Conservation (phyloP, 805 yeast species). For the Starmerella floris region DNA sequence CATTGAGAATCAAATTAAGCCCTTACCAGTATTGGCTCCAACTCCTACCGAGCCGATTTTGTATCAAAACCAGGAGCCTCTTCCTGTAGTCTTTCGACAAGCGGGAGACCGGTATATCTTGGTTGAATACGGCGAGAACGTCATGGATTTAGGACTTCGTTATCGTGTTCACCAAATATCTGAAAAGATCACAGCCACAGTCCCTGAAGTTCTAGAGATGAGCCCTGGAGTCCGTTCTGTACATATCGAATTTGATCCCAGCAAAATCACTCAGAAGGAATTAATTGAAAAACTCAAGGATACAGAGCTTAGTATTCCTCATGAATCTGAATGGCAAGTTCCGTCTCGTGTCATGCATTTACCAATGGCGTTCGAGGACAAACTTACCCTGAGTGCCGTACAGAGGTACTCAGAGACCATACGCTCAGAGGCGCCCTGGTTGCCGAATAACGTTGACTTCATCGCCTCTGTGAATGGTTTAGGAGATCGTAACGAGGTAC, state of each 20-base stretch:
- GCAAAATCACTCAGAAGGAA: constrained; percentile 43
- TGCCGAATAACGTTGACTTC: constrained; percentile 94
- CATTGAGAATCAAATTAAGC: constrained; percentile 23
- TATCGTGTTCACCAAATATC: constrained; percentile 78
- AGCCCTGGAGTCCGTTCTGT: constrained; percentile 96
- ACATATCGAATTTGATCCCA: constrained; percentile 67
- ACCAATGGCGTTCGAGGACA: constrained; percentile 96
- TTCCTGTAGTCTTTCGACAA: constrained; percentile 75
- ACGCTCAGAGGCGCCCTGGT: constrained; percentile 88
- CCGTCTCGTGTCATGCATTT: constrained; percentile 68
- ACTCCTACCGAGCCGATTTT: constrained; percentile 62
- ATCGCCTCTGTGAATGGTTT: constrained; percentile 79
- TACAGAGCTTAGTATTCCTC: constrained; percentile 31
- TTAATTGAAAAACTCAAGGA: constrained; percentile 54
- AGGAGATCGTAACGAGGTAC: constrained; percentile 51
- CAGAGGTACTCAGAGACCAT: constrained; percentile 86
- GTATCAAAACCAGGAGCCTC: constrained; percentile 40
- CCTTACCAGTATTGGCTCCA: constrained; percentile 17
- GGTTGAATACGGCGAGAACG: constrained; percentile 84
- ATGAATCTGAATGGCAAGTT: constrained; percentile 67
- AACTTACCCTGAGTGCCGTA: constrained; percentile 78
- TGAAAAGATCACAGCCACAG: constrained; percentile 50
- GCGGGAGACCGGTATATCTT: constrained; percentile 92
- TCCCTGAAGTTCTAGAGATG: constrained; percentile 82
- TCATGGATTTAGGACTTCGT: constrained; percentile 69